phyloP scores from a whole-genome alignment of 2,329 filamentous ascomycete genomes.

The Aspergillus arachidicola region DNA sequence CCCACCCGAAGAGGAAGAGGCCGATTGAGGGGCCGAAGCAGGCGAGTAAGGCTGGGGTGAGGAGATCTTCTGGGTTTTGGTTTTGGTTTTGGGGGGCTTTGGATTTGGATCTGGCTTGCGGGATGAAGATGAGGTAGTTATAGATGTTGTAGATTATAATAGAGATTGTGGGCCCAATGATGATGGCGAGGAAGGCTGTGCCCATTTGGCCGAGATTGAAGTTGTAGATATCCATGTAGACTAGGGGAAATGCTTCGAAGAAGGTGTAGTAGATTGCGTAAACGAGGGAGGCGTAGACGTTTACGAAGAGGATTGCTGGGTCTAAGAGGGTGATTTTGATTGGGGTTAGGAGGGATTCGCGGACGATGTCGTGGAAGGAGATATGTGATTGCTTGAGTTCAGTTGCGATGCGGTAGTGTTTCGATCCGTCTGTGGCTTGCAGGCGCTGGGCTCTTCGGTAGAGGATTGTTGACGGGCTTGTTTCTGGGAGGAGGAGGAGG shows the following conservation, averaged over 20 bases:
- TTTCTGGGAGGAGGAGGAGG: slow-evolving; percentile 66
- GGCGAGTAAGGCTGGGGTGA: slow-evolving; percentile 56
- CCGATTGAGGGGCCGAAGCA: slow-evolving; percentile 54
- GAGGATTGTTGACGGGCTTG: slow-evolving; percentile 61
- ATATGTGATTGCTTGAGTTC: slow-evolving; percentile 58
- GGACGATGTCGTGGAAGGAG: slow-evolving; percentile 10
- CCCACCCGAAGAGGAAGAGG: slow-evolving; percentile 31
- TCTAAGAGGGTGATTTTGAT: slow-evolving; percentile 63
- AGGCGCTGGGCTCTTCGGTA: slow-evolving; percentile 64
- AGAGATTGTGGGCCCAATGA: slow-evolving; percentile 58
- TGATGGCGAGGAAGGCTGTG: slow-evolving; percentile 61
- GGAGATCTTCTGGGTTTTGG: slow-evolving; percentile 50
- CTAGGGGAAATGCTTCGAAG: slow-evolving; percentile 68
- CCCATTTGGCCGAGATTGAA: slow-evolving; percentile 62
- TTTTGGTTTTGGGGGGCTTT: no score
- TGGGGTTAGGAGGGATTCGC: slow-evolving; percentile 62
- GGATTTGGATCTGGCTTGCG: slow-evolving; percentile 20
- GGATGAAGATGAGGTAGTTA: slow-evolving; percentile 54
- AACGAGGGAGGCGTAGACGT: slow-evolving; percentile 63
- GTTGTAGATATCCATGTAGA: slow-evolving; percentile 61
- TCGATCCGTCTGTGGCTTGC: slow-evolving; percentile 54
- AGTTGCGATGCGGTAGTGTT: slow-evolving; percentile 56
- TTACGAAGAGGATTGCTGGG: slow-evolving; percentile 63
- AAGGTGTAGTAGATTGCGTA: slow-evolving; percentile 55
- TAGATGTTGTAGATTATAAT: slow-evolving; percentile 55